Conservation (phyloP, 768 basidiomycete genomes). For the Grammothele lineata region DNA sequence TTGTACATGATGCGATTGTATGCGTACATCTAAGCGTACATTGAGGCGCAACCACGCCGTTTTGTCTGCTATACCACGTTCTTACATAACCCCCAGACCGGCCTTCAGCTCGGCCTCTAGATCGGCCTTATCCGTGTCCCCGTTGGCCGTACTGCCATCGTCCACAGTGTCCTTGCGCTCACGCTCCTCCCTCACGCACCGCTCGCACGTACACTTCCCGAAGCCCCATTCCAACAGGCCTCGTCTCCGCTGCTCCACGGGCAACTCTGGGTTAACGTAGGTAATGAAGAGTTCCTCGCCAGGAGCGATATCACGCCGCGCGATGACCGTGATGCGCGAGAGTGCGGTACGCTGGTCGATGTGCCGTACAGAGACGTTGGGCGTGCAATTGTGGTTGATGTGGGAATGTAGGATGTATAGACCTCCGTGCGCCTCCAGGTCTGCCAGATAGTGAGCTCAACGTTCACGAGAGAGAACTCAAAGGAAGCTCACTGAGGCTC, state of each 20-base stretch:
- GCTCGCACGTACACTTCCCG: conserved; percentile 59
- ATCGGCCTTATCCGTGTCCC: conserved; percentile 21
- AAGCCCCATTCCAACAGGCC: conserved; percentile 73
- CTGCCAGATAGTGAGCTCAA: conserved; percentile 19
- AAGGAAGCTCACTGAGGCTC: conserved; percentile 62
- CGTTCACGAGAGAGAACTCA: neutral
- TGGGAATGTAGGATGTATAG: conserved; percentile 85
- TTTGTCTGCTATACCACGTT: neutral
- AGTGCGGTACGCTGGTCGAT: conserved; percentile 65
- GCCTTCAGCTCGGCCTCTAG: conserved; percentile 61
- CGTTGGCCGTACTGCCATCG: neutral
- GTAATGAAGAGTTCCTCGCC: conserved; percentile 77
- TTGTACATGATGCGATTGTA: too few relatives aligned
- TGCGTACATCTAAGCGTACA: neutral
- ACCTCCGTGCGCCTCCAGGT: conserved; percentile 84
- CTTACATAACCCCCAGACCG: conserved; percentile 49
- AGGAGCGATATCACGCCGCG: conserved; percentile 53
- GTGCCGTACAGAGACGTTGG: conserved; percentile 78
- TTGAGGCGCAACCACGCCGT: neutral
- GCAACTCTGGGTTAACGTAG: conserved; percentile 69
- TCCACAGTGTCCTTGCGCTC: conserved; percentile 19
- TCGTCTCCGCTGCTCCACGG: conserved; percentile 41
- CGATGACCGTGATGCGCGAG: conserved; percentile 71
- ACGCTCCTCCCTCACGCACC: conserved; percentile 57
- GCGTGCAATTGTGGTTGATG: conserved; percentile 80